Evolutionary conservation across 1,139 yeast genomes (phyloP), one percentile per base, ranked within the genome.

Genomic region (Suhomyces chickasaworum): DNA sequence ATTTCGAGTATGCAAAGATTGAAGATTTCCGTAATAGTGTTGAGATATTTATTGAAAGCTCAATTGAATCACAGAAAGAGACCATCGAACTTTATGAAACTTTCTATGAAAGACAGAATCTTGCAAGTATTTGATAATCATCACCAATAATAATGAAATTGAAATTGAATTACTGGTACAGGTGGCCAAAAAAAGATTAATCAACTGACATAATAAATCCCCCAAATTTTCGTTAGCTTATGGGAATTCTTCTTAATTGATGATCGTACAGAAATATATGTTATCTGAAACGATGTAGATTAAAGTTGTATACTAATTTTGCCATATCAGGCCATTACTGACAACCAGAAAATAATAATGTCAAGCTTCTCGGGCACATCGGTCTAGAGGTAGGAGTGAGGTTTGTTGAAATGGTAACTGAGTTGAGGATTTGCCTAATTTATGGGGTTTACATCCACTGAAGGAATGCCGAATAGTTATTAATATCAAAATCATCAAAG

Each of bases 31-130:
- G 97, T 59, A 88, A 89, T 59, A 81, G 91, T 52, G 89, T 93
- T 48, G 99, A 93, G 66, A 84, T 91, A 18, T 91, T 84, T 58
- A 78, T 95, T 60, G 99, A 95, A 65, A 83, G 95, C 49, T 83
- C 95, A 20, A 88, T 91, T 42, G 99, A 93, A 66, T 79, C 93
- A 15, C 99, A 93, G 64, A 95, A 93, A 69, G 97, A 90, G 64
- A 84, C 93, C 29, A 93, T 93, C 55, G 99, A 93, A 66, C 67
- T 89, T 27, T 93, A 97, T 95, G 98, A 93, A 67, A 87, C 97
- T 0, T 93, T 87, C 57, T 85, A 84, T 58, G 84, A 80, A 52
- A 61, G 74, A 30, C 75, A 73, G 48, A 58, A 63, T 34, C 60
- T 73, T 44, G 67, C 65, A 8, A 46, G 52, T 38, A 59, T 53